Percentiles rank a stretch among this genome's conserved stretches.
phyloP scores from a whole-genome alignment of 2,329 filamentous ascomycete species.

The Alternaria panax region DNA sequence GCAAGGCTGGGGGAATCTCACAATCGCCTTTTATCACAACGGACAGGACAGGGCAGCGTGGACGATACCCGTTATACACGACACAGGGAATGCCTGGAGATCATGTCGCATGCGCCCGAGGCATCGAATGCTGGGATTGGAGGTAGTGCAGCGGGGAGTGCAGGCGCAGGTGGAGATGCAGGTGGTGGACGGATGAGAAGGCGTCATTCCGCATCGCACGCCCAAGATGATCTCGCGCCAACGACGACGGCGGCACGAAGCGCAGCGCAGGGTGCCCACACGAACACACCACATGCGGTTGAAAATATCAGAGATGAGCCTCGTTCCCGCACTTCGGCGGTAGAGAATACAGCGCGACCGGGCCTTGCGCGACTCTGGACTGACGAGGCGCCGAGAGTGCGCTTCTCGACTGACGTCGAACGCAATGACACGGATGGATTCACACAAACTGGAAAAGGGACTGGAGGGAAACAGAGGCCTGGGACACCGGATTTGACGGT shows the following conservation, averaged over 20 bases:
- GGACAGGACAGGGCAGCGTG: no score
- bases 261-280: conserved; percentile 10
- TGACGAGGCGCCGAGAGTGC: conserved; percentile 42
- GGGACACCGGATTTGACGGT: conserved; percentile 46
- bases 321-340: conserved; percentile 31
- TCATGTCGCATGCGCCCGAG: conserved; percentile 36
- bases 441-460: background rate
- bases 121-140: conserved; percentile 7
- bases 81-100: conserved; percentile 31
- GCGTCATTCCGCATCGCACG: conserved; percentile 37
- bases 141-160: background rate
- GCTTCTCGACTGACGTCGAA: conserved; percentile 49
- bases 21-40: background rate
- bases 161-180: background rate
- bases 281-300: conserved; percentile 26
- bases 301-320: conserved; percentile 15
- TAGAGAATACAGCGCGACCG: conserved; percentile 32
- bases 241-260: conserved; percentile 9
- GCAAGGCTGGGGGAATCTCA: background rate
- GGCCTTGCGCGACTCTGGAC: conserved; percentile 37
- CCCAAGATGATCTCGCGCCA: conserved; percentile 30
- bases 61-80: no score
- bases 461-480: conserved; percentile 28
- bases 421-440: conserved; percentile 28
- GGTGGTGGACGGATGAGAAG: conserved; percentile 36